Base-by-base conservation (phyloP, 805 yeast genomes). In the Lipomyces yamadae region DNA sequence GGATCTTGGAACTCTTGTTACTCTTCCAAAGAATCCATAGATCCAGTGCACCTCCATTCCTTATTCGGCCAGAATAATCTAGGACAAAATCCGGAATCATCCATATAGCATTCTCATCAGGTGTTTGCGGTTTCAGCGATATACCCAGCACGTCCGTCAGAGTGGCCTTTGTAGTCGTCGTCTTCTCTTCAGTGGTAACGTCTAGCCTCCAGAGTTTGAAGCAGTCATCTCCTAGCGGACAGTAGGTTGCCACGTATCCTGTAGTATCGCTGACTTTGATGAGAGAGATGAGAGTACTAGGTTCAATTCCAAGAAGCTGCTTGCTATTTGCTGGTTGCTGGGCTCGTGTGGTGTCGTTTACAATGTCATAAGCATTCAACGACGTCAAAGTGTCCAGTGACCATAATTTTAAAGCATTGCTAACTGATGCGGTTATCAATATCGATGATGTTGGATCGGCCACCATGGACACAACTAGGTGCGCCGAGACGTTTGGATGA, bases 351-450 rank as follows among this genome's bases (percentile, higher is more conserved):
- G 6, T 55, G 32, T 13, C 69, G 42, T 48, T 70, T 37, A 60
- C 24, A 33, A 72, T 33, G 58, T 64, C 54, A 50, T 61, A 64
- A 56, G 76, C 77, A 30, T 72, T 62, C n/a, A 79, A 54, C n/a
- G 79, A 71, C 4, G 72, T 58, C 58, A 77, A 73, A 3, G 80
- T 71, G 0, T 73, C 68, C 2, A 88, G 72, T 35, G 86, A 82
- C 93, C 95, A 91, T 29, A 89, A 70, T 68, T 86, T 84, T 45
- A 91, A 70, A 3, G 75, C 76, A 71, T 84, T 84, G 72, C 85
- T 81, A 29, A 88, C 82, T 0, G 90, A 80, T 39, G 87, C 78
- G 0, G 92, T 84, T 3, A 84, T 78, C 18, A 83, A 60, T 53
- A 72, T 70, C 35, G 77, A 76, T 37, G 72, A 68, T 52, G 74